Percentiles rank a stretch among this genome's conserved stretches.
These are phyloP conservation scores for Acanthamoeba castellanii DNA, from an alignment of 208 protist species.

Conservation along the genomic window DNA sequence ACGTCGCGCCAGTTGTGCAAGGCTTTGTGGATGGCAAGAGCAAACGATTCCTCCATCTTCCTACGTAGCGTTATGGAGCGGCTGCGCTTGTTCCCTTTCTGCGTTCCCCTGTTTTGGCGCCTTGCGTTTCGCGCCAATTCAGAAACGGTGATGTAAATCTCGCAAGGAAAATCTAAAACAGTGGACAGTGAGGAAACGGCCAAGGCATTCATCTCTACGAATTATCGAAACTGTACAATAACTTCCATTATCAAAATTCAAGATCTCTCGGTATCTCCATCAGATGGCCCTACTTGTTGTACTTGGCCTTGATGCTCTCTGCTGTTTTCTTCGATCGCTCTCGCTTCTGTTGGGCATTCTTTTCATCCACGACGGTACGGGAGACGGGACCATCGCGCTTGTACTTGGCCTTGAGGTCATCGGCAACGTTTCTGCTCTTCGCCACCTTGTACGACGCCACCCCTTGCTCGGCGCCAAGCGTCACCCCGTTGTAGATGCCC, in stretches of 20 bases:
- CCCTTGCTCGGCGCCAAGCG: neutral
- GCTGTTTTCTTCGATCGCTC: neutral
- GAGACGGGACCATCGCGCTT: neutral
- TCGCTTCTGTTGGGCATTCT: neutral
- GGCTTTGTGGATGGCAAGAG: constrained; percentile 17
- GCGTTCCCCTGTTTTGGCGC: neutral
- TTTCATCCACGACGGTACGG: neutral
- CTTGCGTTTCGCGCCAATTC: neutral
- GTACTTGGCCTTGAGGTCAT: constrained; percentile 2
- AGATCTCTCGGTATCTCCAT: neutral
- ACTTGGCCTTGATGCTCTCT: constrained; percentile 19
- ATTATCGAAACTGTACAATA: neutral
- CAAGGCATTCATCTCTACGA: neutral
- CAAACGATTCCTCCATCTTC: constrained; percentile 10
- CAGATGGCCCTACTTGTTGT: neutral
- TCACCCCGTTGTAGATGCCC: constrained; percentile 38
- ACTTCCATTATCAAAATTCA: too few relatives aligned
- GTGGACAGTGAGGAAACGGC: too few relatives aligned
- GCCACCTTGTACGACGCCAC: neutral
- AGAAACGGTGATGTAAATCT: too few relatives aligned
- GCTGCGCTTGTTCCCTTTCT: neutral
- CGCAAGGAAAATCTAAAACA: neutral
- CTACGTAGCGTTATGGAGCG: neutral
- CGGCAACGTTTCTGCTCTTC: constrained; percentile 11
- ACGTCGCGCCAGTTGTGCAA: constrained; percentile 10